Conservation (phyloP, 768 basidiomycete genomes). For the Leccinum variicolor region DNA sequence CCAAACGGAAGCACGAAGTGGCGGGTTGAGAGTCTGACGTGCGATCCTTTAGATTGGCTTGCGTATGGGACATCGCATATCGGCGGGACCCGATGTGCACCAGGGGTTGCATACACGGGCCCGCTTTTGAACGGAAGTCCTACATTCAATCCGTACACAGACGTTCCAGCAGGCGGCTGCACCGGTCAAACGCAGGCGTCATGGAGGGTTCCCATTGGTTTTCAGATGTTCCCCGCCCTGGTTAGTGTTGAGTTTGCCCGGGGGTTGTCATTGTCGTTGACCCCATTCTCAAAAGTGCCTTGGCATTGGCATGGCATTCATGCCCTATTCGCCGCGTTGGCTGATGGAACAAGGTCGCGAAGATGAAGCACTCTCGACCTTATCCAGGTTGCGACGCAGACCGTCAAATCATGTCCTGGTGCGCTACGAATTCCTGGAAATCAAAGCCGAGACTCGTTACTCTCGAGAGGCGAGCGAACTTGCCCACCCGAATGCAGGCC, state of each 20-base stretch:
- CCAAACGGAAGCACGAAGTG: neutral
- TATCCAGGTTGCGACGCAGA: constrained; percentile 35
- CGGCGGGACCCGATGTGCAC: constrained; percentile 32
- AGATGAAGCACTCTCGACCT: constrained; percentile 33
- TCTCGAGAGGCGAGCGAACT: constrained; percentile 20
- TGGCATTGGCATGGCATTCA: constrained; percentile 30
- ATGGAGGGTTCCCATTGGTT: constrained; percentile 35
- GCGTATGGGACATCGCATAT: constrained; percentile 33
- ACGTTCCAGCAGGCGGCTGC: constrained; percentile 31
- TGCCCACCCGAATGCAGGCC: constrained; percentile 22
- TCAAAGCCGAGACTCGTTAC: constrained; percentile 35
- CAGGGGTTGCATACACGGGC: constrained; percentile 26
- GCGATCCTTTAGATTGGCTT: constrained; percentile 26
- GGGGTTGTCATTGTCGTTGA: neutral
- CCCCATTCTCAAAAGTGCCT: constrained; percentile 18
- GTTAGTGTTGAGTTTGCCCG: constrained; percentile 21
- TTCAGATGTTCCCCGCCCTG: constrained; percentile 38
- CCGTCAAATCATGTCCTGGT: constrained; percentile 30
- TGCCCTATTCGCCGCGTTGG: constrained; percentile 45
- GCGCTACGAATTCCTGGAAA: constrained; percentile 38
- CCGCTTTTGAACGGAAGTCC: constrained; percentile 30
- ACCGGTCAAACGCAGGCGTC: constrained; percentile 30
- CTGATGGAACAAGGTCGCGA: constrained; percentile 36
- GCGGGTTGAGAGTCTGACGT: neutral
- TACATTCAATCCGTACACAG: constrained; percentile 27